Percentiles rank a stretch among this genome's conserved stretches.
Conservation (phyloP, 2,329 filamentous ascomycete genomes). For the Aspergillus latus region DNA sequence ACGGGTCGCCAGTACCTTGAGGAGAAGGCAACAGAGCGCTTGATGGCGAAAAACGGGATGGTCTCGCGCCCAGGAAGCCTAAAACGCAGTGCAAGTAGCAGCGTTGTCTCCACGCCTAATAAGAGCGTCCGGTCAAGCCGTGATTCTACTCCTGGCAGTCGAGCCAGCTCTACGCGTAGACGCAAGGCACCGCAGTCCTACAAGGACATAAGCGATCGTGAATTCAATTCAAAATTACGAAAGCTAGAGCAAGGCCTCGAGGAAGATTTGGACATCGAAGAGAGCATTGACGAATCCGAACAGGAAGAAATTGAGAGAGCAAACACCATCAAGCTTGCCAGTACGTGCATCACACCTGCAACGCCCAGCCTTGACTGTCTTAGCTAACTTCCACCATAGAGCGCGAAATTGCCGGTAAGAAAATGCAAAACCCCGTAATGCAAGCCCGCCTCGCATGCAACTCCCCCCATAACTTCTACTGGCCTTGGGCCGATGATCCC, state of each 20-base stretch:
- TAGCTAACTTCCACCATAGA: constrained; percentile 34
- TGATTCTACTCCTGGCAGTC: constrained; percentile 68
- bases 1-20: constrained; percentile 58
- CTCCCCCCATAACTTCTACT: constrained; percentile 94
- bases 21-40: constrained; percentile 51
- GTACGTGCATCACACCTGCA: constrained; percentile 46
- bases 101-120: constrained; percentile 50
- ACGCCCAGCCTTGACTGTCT: not conserved
- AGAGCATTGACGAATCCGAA: constrained; percentile 45
- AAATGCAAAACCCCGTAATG: constrained; percentile 88
- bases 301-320: constrained; percentile 64
- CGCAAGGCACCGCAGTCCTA: constrained; percentile 59
- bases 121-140: constrained; percentile 77
- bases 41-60: constrained; percentile 40
- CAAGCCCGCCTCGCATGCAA: constrained; percentile 92
- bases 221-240: constrained; percentile 72
- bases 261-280: constrained; percentile 51
- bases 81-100: constrained; percentile 58
- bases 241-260: constrained; percentile 55
- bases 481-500: constrained; percentile 70
- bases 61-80: constrained; percentile 56
- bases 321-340: constrained; percentile 73
- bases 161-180: constrained; percentile 50
- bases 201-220: constrained; percentile 73
- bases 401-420: constrained; percentile 84